These are phyloP conservation scores for Haplographium delicatum DNA, from an alignment of 495 filamentous ascomycete genomes.

Conservation along the genomic window DNA sequence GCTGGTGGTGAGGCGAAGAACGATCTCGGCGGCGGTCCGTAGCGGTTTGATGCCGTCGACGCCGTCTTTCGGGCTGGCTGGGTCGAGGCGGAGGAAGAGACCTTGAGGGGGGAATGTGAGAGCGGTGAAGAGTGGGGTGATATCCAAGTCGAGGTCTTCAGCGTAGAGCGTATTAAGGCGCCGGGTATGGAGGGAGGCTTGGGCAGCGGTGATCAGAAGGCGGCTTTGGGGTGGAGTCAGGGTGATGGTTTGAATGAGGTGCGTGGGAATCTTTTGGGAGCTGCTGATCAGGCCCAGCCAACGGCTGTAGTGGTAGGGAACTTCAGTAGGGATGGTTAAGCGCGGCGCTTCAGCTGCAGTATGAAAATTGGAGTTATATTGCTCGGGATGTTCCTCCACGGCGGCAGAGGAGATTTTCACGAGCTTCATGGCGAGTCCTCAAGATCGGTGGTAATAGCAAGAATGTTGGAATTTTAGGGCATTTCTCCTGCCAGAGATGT, in stretches of 20 bases:
- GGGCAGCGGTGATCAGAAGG: neutral
- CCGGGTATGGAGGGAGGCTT: neutral
- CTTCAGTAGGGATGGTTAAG: too few species aligned
- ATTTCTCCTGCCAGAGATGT: too few species aligned
- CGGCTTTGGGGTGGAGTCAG: neutral
- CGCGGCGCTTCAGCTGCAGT: too few species aligned
- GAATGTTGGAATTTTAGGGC: too few species aligned
- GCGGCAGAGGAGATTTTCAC: too few species aligned
- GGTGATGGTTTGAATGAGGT: neutral
- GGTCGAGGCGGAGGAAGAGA: neutral
- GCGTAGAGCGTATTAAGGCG: neutral
- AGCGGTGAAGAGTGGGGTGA: neutral
- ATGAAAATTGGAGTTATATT: too few species aligned
- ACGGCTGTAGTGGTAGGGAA: neutral
- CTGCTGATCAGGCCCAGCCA: neutral
- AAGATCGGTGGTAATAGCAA: too few species aligned
- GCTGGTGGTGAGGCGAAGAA: neutral
- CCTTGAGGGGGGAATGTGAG: neutral
- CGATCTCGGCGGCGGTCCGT: neutral
- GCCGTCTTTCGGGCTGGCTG: neutral
- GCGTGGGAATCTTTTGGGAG: neutral
- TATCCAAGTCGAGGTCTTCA: neutral
- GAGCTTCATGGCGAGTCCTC: too few species aligned
- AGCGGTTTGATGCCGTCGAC: neutral
- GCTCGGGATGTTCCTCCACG: too few species aligned